Evolutionary conservation across 1,139 yeast genomes (phyloP), one percentile per base, ranked within the genome.

Genomic region (Candida neerlandica): DNA sequence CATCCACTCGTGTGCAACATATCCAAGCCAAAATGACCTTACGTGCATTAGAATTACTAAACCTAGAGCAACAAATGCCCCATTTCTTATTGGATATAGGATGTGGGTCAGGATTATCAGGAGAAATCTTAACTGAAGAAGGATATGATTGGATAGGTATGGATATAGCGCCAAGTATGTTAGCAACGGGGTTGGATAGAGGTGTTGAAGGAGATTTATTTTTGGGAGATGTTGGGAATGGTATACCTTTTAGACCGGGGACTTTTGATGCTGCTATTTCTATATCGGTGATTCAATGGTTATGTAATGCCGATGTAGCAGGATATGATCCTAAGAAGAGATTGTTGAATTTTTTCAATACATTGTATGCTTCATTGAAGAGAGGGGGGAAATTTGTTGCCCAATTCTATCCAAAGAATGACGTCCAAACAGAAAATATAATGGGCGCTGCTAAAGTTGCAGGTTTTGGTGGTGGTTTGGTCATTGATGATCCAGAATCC

Each of bases 361-460:
- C 96, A 0, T 74, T 95, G 49, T 94, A 89, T 69, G 91, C 97
- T 1, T 77, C 92, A 23, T 75, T 94, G 66, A 86, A 82, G 64
- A 81, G 96, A 65, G 99, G 99, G 38, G 99, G 99, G 4, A 94
- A 94, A 67, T 96, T 92, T 57, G 97, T 89, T 18, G 97, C 97
- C 34, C 99, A 94, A 69, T 94, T 94, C 66, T 94, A 94, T 68
- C 99, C 99, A 10, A 84, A 86, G 67, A 88, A 90, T 65, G 97
- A 94, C 57, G 79, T 77, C 39, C 98, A 94, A 67, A 84, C 86
- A 7, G 88, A 89, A 51, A 78, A 82, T 45, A 90, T 94, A 39
- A 73, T 89, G 52, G 78, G 78, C 33, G 90, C 96, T 16, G 98
- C 99, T 4, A 92, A 91, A 66, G 85, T 89, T 5, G 89, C 98